Conservation (phyloP, 2,329 filamentous ascomycete genomes). For the Aspergillus sp. region DNA sequence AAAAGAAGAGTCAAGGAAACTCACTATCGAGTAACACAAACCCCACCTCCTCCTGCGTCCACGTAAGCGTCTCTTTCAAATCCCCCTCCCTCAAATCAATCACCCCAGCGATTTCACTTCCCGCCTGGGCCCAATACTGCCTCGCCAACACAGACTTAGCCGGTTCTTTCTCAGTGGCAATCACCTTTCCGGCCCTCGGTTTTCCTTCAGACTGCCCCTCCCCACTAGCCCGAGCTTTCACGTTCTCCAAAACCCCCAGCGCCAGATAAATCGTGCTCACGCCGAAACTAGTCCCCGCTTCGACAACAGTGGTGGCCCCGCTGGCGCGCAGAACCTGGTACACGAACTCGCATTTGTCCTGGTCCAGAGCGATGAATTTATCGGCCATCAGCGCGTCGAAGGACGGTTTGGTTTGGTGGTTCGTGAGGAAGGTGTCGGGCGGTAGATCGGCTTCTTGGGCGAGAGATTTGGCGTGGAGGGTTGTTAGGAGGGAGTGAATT, state of each 20-base stretch:
- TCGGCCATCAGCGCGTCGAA: neutral
- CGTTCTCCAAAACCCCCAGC: constrained; percentile 30
- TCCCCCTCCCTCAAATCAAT: constrained; percentile 1
- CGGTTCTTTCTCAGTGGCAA: neutral
- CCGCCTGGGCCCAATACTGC: neutral
- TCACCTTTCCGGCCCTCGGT: neutral
- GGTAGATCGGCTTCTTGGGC: constrained; percentile 3
- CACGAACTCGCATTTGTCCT: constrained; percentile 41
- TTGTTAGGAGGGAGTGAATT: neutral
- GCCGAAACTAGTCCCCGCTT: constrained; percentile 45
- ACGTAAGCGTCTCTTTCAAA: neutral
- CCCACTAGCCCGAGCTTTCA: neutral
- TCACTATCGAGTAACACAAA: neutral
- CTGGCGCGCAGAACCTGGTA: constrained; percentile 35
- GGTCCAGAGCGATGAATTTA: constrained; percentile 41
- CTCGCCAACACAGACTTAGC: neutral
- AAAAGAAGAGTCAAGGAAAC: neutral
- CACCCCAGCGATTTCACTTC: neutral
- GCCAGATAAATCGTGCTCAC: constrained; percentile 47
- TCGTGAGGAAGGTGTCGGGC: neutral
- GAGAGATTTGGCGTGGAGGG: constrained; percentile 1
- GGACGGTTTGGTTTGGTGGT: neutral
- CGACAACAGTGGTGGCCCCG: constrained; percentile 37
- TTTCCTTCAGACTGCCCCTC: too few species aligned
- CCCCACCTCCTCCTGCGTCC: neutral